These are phyloP conservation scores for Clonostachys chloroleuca DNA, from an alignment of 2,329 filamentous ascomycete genomes.

Conservation along the genomic window DNA sequence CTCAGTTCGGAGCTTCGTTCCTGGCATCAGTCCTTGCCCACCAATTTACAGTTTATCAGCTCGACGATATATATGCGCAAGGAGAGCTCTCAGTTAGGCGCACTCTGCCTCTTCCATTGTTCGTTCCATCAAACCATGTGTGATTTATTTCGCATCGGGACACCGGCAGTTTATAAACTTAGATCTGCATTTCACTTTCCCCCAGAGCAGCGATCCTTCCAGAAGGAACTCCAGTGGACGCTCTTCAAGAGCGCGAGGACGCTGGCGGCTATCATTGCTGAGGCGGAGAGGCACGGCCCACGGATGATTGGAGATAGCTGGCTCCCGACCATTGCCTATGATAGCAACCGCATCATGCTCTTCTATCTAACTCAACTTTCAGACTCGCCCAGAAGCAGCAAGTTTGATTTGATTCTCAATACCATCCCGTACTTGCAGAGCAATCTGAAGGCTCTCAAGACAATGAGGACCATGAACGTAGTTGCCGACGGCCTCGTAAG, in stretches of 20 bases:
- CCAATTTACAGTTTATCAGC: conserved; percentile 4
- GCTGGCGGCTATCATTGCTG: conserved; percentile 6
- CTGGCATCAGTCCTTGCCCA: conserved; percentile 5
- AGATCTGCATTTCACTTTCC: conserved; percentile 7
- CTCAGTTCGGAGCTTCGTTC: neutral
- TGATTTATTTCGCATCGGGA: conserved; percentile 8
- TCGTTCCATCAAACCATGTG: conserved; percentile 8
- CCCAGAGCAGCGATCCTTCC: conserved; percentile 2
- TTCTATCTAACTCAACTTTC: conserved; percentile 4
- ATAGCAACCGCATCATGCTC: conserved; percentile 7
- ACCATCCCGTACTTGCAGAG: conserved; percentile 7
- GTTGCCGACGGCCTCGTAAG: conserved; percentile 7
- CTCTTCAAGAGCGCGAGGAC: conserved; percentile 5
- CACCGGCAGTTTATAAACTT: conserved; percentile 6
- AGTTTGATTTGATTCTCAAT: conserved; percentile 5
- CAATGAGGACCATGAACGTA: conserved; percentile 5
- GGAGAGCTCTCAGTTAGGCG: conserved; percentile 6
- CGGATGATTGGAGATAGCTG: conserved; percentile 6
- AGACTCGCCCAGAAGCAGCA: conserved; percentile 1
- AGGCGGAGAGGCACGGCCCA: conserved; percentile 7
- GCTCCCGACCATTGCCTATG: conserved; percentile 9
- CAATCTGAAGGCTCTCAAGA: conserved; percentile 7
- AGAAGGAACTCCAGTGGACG: neutral
- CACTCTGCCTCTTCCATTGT: conserved; percentile 8
- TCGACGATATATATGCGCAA: conserved; percentile 7